Conservation (phyloP, 768 basidiomycete species). For the Kondoa subrosea region DNA sequence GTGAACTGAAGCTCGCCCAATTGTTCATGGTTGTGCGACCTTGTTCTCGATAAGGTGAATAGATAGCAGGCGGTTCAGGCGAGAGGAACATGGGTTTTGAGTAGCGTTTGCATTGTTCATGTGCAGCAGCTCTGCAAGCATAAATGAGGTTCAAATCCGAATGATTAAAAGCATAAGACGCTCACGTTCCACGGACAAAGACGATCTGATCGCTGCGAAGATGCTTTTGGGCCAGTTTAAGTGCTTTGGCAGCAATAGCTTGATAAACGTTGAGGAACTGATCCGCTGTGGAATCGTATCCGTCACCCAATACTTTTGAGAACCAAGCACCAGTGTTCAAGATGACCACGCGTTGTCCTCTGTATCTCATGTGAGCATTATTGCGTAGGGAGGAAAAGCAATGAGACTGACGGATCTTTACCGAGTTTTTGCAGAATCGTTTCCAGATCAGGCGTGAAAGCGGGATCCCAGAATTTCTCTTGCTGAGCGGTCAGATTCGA, state of each 20-base stretch:
- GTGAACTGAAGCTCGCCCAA: background rate
- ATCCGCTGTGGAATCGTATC: background rate
- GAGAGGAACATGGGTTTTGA: background rate
- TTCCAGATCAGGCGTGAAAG: background rate
- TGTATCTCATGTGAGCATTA: background rate
- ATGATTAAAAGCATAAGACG: background rate
- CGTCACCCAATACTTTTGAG: background rate
- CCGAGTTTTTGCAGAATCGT: background rate
- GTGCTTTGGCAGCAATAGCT: background rate
- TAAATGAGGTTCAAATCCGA: background rate
- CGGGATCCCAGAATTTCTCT: background rate
- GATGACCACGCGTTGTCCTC: background rate
- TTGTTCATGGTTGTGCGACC: background rate
- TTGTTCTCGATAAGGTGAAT: background rate
- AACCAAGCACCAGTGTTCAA: background rate
- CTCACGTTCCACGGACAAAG: background rate
- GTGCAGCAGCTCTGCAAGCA: background rate
- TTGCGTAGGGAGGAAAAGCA: background rate
- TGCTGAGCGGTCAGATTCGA: background rate
- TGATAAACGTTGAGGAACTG: background rate
- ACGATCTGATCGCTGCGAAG: background rate
- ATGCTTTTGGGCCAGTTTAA: background rate
- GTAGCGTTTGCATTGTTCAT: background rate
- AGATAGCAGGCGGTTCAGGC: background rate
- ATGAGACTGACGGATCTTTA: background rate